These are phyloP conservation scores for Metrosideros polymorpha DNA, from an alignment of 441 rosid species.

Conservation along the genomic window DNA sequence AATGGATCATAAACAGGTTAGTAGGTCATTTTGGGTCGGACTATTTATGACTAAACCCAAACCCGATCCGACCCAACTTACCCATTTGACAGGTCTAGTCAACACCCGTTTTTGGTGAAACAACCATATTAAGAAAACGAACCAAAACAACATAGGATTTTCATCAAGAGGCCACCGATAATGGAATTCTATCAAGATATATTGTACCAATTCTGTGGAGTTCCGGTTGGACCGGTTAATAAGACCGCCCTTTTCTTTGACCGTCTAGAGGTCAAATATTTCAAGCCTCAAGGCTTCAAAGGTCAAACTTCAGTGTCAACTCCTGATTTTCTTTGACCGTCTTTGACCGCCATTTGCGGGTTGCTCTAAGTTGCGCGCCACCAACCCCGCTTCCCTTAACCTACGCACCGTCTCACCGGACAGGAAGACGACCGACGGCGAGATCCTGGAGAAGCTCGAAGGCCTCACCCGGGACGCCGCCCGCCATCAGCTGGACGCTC, in stretches of 20 bases:
- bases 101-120: no score
- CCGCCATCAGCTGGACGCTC: constrained; percentile 26
- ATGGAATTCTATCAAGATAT: not conserved
- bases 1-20: no score
- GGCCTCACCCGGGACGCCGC: constrained; percentile 21
- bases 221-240: not conserved
- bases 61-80: no score
- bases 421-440: constrained; percentile 12
- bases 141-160: no score
- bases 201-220: not conserved
- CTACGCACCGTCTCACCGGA: not conserved
- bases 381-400: not conserved
- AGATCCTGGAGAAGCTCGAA: constrained; percentile 20
- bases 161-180: not conserved
- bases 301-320: not conserved
- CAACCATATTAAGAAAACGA: no score
- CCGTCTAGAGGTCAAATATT: not conserved
- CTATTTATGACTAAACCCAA: no score
- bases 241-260: not conserved
- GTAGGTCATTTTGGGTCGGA: no score
- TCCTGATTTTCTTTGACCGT: no score
- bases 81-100: no score
- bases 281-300: not conserved
- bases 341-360: no score
- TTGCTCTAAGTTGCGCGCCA: not conserved